A percentile compares a stretch with the other conserved stretches of the same genome.
phyloP scores from a whole-genome alignment of 2,329 filamentous ascomycete genomes.

The Xylariaceae sp. region DNA sequence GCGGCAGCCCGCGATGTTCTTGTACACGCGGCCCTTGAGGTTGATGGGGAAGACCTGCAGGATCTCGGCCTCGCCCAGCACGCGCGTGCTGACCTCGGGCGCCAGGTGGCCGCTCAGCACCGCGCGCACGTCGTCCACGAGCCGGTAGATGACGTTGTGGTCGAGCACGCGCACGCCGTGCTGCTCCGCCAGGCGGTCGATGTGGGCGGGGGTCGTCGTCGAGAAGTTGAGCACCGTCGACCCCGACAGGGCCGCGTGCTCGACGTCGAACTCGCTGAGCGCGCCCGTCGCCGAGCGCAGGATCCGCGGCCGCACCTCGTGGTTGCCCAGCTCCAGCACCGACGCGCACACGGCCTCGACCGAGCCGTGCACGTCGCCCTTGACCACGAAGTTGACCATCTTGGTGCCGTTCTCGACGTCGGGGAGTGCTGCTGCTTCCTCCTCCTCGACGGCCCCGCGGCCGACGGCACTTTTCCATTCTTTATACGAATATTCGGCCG shows the following conservation, averaged over 20 bases:
- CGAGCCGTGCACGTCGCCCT: conserved; percentile 88
- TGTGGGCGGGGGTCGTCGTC: conserved; percentile 56
- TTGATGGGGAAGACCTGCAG: conserved; percentile 79
- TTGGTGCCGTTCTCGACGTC: conserved; percentile 37
- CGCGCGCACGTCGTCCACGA: conserved; percentile 64
- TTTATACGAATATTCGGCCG: conserved; percentile 9
- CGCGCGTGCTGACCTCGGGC: conserved; percentile 57
- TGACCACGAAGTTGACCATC: conserved; percentile 74
- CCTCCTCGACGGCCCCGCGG: conserved; percentile 12
- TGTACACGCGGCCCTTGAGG: conserved; percentile 59
- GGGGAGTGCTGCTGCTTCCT: conserved; percentile 18
- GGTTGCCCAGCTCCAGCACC: conserved; percentile 71
- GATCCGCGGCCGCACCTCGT: conserved; percentile 71
- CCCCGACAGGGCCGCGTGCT: conserved; percentile 71
- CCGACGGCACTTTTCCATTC: conserved; percentile 4
- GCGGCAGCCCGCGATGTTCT: conserved; percentile 79
- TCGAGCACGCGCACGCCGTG: conserved; percentile 72
- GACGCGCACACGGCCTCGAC: conserved; percentile 82
- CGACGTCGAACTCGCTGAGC: conserved; percentile 78
- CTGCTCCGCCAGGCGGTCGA: conserved; percentile 61
- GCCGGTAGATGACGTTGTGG: conserved; percentile 78
- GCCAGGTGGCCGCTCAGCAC: conserved; percentile 63
- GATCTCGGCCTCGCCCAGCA: conserved; percentile 83
- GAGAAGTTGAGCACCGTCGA: conserved; percentile 86
- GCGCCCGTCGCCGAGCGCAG: conserved; percentile 71